A percentile compares a stretch with the other conserved stretches of the same genome.
Evolutionary conservation across 352 stramenopile genomes (phyloP).

Genomic region (Pythium phragmitis): DNA sequence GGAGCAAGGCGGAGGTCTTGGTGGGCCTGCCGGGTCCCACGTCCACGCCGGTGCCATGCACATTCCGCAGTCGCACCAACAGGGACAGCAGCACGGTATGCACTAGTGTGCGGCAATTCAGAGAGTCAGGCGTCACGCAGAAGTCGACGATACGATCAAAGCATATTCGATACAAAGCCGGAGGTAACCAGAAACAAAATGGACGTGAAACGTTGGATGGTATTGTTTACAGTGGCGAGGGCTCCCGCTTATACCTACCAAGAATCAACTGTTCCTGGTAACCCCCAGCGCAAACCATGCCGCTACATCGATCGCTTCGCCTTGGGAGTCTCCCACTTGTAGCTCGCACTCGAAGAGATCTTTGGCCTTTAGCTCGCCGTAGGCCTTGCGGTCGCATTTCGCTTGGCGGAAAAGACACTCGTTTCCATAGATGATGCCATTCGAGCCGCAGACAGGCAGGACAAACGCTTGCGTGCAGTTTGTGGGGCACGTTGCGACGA

Average conservation of each 20-base stretch:
- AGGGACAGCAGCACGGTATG: slow-evolving; percentile 26
- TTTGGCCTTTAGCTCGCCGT: slow-evolving; percentile 17
- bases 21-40: slow-evolving; percentile 24
- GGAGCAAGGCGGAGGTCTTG: slow-evolving; percentile 34
- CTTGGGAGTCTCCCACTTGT: slow-evolving; percentile 23
- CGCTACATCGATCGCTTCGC: slow-evolving; percentile 4
- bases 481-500: slow-evolving; percentile 34
- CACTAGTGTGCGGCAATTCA: slow-evolving; percentile 5
- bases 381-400: slow-evolving; percentile 33
- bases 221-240: not conserved
- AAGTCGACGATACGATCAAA: not conserved
- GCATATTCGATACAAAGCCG: not conserved
- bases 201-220: not conserved
- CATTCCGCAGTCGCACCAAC: slow-evolving; percentile 41
- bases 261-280: not conserved
- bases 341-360: slow-evolving; percentile 28
- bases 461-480: slow-evolving; percentile 38
- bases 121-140: not conserved
- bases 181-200: not conserved
- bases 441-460: slow-evolving; percentile 46
- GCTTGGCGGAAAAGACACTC: slow-evolving; percentile 54
- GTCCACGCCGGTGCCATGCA: slow-evolving; percentile 47
- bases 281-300: not conserved
- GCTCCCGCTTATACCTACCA: too few relatives aligned
- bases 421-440: slow-evolving; percentile 51